Percentiles rank a stretch among this genome's conserved stretches.
Conservation (phyloP, 1,284 basidiomycete species). For the Microbotryomycetes sp. region DNA sequence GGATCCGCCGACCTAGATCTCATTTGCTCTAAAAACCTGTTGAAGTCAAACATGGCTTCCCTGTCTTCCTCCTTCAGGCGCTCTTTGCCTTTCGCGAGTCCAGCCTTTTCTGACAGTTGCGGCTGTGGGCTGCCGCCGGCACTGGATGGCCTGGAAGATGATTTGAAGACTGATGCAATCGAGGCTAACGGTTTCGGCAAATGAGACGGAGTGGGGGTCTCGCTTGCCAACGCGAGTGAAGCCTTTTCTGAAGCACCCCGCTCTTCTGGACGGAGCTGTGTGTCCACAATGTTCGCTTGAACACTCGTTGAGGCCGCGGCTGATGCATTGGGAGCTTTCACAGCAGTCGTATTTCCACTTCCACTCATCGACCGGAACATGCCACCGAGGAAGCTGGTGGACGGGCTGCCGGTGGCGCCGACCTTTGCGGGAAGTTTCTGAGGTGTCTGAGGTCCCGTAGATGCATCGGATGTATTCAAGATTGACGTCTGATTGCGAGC, state of each 20-base stretch:
- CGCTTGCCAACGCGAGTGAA: not conserved
- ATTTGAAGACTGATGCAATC: conserved; percentile 24
- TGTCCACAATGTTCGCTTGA: not conserved
- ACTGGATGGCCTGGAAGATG: conserved; percentile 2
- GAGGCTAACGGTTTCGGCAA: conserved; percentile 22
- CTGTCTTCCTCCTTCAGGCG: conserved; percentile 2
- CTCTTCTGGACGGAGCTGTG: not conserved
- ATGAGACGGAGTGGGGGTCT: not conserved
- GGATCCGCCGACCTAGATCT: conserved; percentile 75
- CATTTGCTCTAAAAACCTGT: conserved; percentile 84
- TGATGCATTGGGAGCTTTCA: not conserved
- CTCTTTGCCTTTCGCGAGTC: not conserved
- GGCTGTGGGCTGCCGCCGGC: conserved; percentile 1
- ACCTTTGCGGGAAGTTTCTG: not conserved
- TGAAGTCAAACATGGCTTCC: conserved; percentile 62
- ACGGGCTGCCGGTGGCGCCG: not conserved
- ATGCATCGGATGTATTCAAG: no score
- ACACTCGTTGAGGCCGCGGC: not conserved
- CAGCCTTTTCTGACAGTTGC: not conserved
- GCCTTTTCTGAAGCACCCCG: not conserved
- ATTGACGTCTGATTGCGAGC: no score
- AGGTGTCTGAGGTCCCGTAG: not conserved
- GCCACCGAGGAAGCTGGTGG: conserved; percentile 8
- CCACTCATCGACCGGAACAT: conserved; percentile 15
- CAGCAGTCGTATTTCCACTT: not conserved